Evolutionary conservation across 2,329 filamentous ascomycete species (phyloP), one percentile per base, ranked within the genome.

Genomic region (Aureobasidium vineae): DNA sequence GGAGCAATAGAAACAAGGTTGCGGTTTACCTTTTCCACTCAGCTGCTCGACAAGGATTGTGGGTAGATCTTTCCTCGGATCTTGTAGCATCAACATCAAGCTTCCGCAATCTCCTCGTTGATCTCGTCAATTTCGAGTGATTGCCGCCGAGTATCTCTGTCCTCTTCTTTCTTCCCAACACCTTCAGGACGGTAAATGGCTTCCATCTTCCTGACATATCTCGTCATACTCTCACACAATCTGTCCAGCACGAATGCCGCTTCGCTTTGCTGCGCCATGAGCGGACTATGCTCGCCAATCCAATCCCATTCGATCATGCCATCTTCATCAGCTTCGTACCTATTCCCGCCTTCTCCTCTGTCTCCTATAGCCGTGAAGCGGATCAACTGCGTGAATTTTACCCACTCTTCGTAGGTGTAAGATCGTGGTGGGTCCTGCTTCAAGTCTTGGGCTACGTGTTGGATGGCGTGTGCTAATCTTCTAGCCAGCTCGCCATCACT

Each of bases 381-480:
- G 43, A 96, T 90, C 38, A 97, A 82, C 26, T 86, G 85, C 8
- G 93, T 88, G 71, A 91, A 95, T 80, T 91, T 90, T 0, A 90
- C 89, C 93, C 92, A 96, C 74, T 96, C 89, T 70, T 92, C 87
- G 69, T 92, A 97, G 0, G 81, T 82, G 75, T 97, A 97, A 64
- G 83, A 84, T 65, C 87, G 87, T 0, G 83, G 81, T 2, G 85
- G 82, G 5, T 82, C 77, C 52, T 80, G 76, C 21, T 85, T 83
- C 40, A 90, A 79, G 73, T 95, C 86, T 56, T 84, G 80, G 1
- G 86, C 86, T 0, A 91, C 85, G 31, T 80, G 81, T 16, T 85
- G 81, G 66, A 97, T 95, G 69, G 90, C 88, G 40, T 86, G 83
- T 2, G 90, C 86, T 11, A 97, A 77, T 60, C 82, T 80, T 2